Evolutionary conservation across 805 yeast genomes (phyloP).

Genomic region (Schwanniomyces occidentalis): DNA sequence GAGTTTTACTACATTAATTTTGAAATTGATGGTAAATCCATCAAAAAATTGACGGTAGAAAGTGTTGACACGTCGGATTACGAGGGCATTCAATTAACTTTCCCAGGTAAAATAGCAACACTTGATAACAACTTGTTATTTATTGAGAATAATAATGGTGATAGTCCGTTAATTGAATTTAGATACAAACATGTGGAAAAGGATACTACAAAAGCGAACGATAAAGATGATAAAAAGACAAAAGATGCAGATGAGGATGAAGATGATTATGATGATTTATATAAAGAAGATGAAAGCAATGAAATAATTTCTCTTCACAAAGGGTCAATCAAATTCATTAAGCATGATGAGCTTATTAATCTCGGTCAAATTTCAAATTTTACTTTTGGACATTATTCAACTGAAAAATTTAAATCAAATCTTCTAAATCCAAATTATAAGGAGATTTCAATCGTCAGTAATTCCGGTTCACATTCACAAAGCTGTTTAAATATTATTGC

Average conservation of each 20-base stretch:
- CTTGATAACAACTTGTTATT: constrained; percentile 50
- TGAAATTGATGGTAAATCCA: constrained; percentile 44
- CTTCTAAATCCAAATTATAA: constrained; percentile 65
- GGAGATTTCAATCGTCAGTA: constrained; percentile 67
- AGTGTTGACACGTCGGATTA: constrained; percentile 24
- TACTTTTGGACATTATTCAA: constrained; percentile 60
- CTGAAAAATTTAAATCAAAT: constrained; percentile 57
- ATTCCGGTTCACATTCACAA: constrained; percentile 61
- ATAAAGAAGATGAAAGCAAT: constrained; percentile 36
- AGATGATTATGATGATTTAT: constrained; percentile 46
- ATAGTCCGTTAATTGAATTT: constrained; percentile 53
- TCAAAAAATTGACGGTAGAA: constrained; percentile 34
- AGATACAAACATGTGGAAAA: constrained; percentile 18
- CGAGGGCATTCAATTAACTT: constrained; percentile 34
- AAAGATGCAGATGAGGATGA: constrained; percentile 19
- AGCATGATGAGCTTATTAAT: constrained; percentile 57
- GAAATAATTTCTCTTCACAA: constrained; percentile 13
- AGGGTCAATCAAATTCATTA: constrained; percentile 34
- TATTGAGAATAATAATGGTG: constrained; percentile 60
- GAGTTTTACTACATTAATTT: constrained; percentile 35
- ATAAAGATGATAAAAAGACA: constrained; percentile 6
- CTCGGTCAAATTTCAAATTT: constrained; percentile 75
- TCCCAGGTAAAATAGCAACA: constrained; percentile 43
- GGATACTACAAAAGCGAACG: constrained; percentile 1
- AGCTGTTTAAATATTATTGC: constrained; percentile 62